Evolutionary conservation across 176 grass and related monocot species (phyloP), one percentile per base, ranked within the genome.

Genomic region (Chloris gayana): DNA sequence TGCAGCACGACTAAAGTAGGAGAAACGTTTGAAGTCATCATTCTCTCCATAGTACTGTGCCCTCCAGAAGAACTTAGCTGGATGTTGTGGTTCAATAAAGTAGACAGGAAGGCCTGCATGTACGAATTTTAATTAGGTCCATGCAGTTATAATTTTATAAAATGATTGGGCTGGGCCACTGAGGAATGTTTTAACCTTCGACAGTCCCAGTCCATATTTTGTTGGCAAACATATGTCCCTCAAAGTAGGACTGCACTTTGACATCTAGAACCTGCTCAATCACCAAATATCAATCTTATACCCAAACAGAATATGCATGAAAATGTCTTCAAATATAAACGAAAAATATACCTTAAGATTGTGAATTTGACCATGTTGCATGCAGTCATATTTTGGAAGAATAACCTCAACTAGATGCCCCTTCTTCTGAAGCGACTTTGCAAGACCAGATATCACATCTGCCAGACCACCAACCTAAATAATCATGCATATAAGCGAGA

Each of bases 181-280:
- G 42, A 84, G 76, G 41, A 34, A 69, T 74, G 42, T 2, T 74
- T 15, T 30, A 79, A 88, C 95, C 95, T 95, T 95, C 95, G 73
- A 98, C 87, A 73, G 86, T 93, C 46, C 95, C 95, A n/a, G 89
- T 91, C 95, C 95, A 98, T 75, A 98, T 91, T 90, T 98, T 98
- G 82, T 98, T 98, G 37, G 76, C 78, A 84, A 98, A 98, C 66
- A 87, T 32, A 53, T 78, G 79, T 67, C 95, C 95, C 76, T 98
- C 92, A 67, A 94, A 98, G 88, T 93, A 95, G 39, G 95, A 98
- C 75, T 93, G 83, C 32, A 98, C 33, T 14, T 74, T 69, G 79
- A 92, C 82, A 85, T 89, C 88, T 85, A 98, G 86, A 81, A 78
- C 90, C 95, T 98, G 75, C 57, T 85, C 18, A 59, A 88, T 47